Evolutionary conservation across 2,329 filamentous ascomycete genomes (phyloP).

Genomic region (Ophiosphaerella herpotricha): DNA sequence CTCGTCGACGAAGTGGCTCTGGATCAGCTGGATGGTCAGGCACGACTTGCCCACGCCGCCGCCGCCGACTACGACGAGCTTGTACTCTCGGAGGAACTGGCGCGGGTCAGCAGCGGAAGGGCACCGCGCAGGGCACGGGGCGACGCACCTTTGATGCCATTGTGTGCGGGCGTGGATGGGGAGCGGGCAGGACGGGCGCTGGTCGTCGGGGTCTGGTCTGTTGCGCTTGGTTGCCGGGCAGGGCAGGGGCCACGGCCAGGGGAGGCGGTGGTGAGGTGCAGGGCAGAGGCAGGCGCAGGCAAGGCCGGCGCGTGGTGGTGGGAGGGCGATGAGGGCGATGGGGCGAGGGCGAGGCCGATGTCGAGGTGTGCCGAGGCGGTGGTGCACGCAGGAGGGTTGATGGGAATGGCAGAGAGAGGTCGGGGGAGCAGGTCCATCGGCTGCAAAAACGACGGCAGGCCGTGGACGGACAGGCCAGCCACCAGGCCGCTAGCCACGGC

Average conservation of each 20-base stretch:
- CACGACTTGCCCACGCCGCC: slow-evolving; percentile 99
- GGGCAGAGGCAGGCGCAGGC: slow-evolving; percentile 14
- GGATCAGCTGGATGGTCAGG: slow-evolving; percentile 83
- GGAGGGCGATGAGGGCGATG: slow-evolving; percentile 5
- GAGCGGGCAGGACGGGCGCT: not conserved
- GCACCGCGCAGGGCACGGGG: slow-evolving; percentile 1
- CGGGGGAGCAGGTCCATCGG: slow-evolving; percentile 20
- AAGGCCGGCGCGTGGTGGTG: not conserved
- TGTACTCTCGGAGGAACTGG: slow-evolving; percentile 59
- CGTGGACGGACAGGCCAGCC: not conserved
- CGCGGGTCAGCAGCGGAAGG: slow-evolving; percentile 29
- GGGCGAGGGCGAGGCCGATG: slow-evolving; percentile 1
- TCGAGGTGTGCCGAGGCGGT: not conserved
- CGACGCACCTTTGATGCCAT: slow-evolving; percentile 47
- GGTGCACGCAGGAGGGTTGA: slow-evolving; percentile 7
- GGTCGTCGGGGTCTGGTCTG: not conserved
- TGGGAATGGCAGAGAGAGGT: slow-evolving; percentile 9
- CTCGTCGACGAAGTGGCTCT: slow-evolving; percentile 97
- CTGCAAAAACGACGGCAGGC: slow-evolving; percentile 33
- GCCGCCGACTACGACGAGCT: slow-evolving; percentile 87
- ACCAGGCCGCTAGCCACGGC: no score
- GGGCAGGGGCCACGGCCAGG: slow-evolving; percentile 8
- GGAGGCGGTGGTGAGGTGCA: slow-evolving; percentile 12
- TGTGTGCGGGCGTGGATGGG: slow-evolving; percentile 28
- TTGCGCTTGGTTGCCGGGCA: no score